Base-by-base conservation (phyloP, 768 basidiomycete genomes). In the Tylopilus vinaceipallidus region DNA sequence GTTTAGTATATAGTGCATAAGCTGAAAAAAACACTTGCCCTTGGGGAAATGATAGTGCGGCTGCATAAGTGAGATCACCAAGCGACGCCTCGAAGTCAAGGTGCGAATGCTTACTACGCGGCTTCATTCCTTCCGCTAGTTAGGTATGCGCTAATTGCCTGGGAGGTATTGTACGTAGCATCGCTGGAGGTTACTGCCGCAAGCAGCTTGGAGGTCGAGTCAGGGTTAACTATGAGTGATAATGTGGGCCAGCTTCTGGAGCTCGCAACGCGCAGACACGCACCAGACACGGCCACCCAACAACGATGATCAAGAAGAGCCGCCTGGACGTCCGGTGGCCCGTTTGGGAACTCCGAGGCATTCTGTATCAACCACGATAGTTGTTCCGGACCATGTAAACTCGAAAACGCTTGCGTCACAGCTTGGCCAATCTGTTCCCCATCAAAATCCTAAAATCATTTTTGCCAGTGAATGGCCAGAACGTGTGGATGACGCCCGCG, bases 251-350 rank as follows among this genome's bases (percentile, higher is more conserved):
- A 16, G 30, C 12, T n/a, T n/a, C 20, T 29, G n/a, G 37, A 17
- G 38, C 16, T 9, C 36, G 24, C 32, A 20, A 43, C n/a, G 35
- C 22, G 38, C 50, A 38, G 42, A 27, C 19, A 67, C 76, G 55
- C 56, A 82, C 84, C 73, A 1, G 77, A 66, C 26, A 86, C 64
- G 3, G 77, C 81, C 3, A 66, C 71, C 84, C 84, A 86, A 13
- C 69, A 70, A 42, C 68, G 67, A 47, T 86, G 74, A 34, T 83
- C 66, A 23, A 77, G 50, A 11, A 86, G 67, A 3, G 72, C 74
- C 33, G 52, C 26, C n/a, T 68, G 68, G 13, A 86, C 54, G 20
- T 79, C 74, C 13, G 59, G 42, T 0, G 66, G 58, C 0, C 80
- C 79, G 38, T 70, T 70, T 6, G 75, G 71, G 60, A 82, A 82